phyloP scores from a whole-genome alignment of 176 grass and related monocot genomes.

The Triticum turgidum region DNA sequence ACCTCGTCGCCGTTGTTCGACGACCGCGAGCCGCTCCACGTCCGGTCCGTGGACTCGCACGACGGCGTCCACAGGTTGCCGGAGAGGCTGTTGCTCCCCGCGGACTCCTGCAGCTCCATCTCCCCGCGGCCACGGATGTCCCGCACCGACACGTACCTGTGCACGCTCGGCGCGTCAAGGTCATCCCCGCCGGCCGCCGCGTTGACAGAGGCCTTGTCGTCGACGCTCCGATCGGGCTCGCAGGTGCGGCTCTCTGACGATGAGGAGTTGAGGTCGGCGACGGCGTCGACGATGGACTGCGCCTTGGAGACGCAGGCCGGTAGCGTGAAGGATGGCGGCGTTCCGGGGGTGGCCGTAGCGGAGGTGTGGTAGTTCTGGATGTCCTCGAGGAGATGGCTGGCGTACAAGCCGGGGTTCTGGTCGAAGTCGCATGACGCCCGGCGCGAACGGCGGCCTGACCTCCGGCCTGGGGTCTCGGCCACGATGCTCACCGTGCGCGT shows the following conservation, averaged over 20 bases:
- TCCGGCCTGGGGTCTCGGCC: conserved; percentile 41
- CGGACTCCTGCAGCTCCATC: conserved; percentile 75
- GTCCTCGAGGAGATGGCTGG: conserved; percentile 75
- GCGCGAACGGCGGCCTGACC: conserved; percentile 48
- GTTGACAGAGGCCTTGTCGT: conserved; percentile 51
- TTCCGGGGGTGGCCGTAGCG: neutral
- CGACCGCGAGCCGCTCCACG: conserved; percentile 44
- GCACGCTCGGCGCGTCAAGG: conserved; percentile 49
- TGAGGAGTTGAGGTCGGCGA: conserved; percentile 79
- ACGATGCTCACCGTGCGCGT: conserved; percentile 20
- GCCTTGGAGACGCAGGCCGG: conserved; percentile 87
- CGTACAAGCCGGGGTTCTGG: conserved; percentile 53
- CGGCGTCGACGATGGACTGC: conserved; percentile 83
- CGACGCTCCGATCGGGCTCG: neutral
- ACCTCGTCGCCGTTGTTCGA: conserved; percentile 24
- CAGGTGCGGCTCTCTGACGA: conserved; percentile 42
- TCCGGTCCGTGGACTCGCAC: conserved; percentile 70
- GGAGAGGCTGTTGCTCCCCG: conserved; percentile 80
- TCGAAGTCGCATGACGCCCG: conserved; percentile 74
- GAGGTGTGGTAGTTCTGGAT: conserved; percentile 80
- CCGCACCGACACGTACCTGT: conserved; percentile 48
- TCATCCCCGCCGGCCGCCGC: conserved; percentile 24
- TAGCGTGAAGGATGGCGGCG: conserved; percentile 49
- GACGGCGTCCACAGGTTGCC: conserved; percentile 56
- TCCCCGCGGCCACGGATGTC: conserved; percentile 46